phyloP scores from a whole-genome alignment of 495 filamentous ascomycete genomes.

The Achaetomiella virescens region DNA sequence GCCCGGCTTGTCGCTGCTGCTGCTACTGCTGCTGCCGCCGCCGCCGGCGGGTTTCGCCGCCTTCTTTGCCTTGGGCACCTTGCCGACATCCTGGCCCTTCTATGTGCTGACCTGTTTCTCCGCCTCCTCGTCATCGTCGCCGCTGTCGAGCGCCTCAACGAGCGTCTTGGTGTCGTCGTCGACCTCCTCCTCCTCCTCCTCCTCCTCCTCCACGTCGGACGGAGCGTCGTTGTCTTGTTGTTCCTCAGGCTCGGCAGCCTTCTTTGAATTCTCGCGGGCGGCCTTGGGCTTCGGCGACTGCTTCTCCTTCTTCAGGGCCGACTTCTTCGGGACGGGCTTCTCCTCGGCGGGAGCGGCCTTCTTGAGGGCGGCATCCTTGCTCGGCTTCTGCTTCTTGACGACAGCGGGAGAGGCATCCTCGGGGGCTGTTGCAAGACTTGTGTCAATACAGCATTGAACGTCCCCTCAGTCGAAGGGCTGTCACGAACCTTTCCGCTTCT shows the following conservation, averaged over 20 bases:
- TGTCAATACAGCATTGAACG: neutral
- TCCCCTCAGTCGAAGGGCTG: neutral
- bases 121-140: conserved; percentile 55
- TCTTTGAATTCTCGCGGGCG: conserved; percentile 25
- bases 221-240: conserved; percentile 24
- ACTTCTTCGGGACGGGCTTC: conserved; percentile 16
- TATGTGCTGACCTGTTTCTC: conserved; percentile 43
- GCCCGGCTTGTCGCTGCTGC: conserved; percentile 53
- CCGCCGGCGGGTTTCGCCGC: conserved; percentile 19
- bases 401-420: conserved; percentile 40
- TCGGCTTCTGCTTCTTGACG: conserved; percentile 36
- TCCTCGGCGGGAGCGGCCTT: conserved; percentile 15
- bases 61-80: conserved; percentile 54
- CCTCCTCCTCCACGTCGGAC: conserved; percentile 34
- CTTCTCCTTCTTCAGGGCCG: conserved; percentile 22
- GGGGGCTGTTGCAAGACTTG: conserved; percentile 21
- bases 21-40: conserved; percentile 15
- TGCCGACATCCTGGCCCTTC: conserved; percentile 54
- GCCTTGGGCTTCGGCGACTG: conserved; percentile 28
- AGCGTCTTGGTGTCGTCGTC: conserved; percentile 48
- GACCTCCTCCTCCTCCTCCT: conserved; percentile 40
- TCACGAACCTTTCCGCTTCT: conserved; percentile 48
- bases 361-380: conserved; percentile 23
- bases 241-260: conserved; percentile 14
- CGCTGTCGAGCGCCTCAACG: conserved; percentile 75